These are phyloP conservation scores for Boletales sp. DNA, from an alignment of 768 basidiomycete genomes.

Conservation along the genomic window DNA sequence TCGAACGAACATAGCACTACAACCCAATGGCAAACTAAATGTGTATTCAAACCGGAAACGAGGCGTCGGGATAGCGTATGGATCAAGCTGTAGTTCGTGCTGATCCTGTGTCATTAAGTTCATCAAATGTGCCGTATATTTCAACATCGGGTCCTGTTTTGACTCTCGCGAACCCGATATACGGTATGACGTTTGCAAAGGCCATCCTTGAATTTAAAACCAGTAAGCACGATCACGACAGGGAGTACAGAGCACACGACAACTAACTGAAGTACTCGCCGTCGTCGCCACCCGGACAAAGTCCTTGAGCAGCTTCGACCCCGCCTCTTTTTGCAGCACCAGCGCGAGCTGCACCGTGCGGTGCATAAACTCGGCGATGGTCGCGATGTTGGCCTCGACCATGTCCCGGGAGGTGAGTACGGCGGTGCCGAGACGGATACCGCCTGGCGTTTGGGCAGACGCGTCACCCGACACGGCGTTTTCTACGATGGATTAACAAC, in stretches of 20 bases:
- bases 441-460: conserved; percentile 93
- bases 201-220: background rate
- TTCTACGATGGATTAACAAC: conserved; percentile 41
- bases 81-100: conserved; percentile 25
- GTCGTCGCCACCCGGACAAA: conserved; percentile 80
- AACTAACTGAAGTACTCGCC: background rate
- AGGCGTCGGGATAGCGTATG: conserved; percentile 20
- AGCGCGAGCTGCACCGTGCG: conserved; percentile 91
- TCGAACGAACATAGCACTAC: conserved; percentile 17
- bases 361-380: conserved; percentile 89
- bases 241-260: background rate
- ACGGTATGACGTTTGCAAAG: background rate
- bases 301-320: conserved; percentile 92
- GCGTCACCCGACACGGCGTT: conserved; percentile 97
- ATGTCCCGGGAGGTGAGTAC: conserved; percentile 95
- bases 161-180: conserved; percentile 7
- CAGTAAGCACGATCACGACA: too few species aligned
- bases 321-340: conserved; percentile 89
- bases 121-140: conserved; percentile 25
- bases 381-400: conserved; percentile 80
- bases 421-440: conserved; percentile 93
- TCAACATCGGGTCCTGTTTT: conserved; percentile 12
- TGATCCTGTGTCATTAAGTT: conserved; percentile 26
- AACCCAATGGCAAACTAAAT: conserved; percentile 18
- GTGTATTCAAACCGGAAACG: conserved; percentile 12